These are phyloP conservation scores for Aspergillus terreus DNA, from an alignment of 2,329 filamentous ascomycete genomes.

Conservation along the genomic window DNA sequence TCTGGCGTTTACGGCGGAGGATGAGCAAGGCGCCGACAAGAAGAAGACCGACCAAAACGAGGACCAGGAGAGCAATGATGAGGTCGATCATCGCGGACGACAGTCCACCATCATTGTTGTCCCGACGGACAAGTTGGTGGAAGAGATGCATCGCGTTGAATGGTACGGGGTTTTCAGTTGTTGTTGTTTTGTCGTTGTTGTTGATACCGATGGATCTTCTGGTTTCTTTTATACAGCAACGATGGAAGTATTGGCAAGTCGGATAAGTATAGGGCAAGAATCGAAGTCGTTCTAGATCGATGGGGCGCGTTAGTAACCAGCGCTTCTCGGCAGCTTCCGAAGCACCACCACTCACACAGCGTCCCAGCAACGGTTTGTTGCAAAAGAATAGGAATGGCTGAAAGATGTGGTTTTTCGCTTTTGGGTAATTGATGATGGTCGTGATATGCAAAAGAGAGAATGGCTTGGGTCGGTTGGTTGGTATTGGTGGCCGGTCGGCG, in stretches of 20 bases:
- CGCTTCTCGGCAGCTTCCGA: not conserved
- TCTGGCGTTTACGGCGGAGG: slow-evolving; percentile 65
- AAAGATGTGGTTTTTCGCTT: not conserved
- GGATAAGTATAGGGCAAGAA: slow-evolving; percentile 9
- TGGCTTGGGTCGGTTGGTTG: slow-evolving; percentile 10
- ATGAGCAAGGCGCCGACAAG: slow-evolving; percentile 66
- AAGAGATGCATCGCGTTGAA: slow-evolving; percentile 33
- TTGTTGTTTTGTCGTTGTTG: not conserved
- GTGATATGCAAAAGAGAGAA: slow-evolving; percentile 15
- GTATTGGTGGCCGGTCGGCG: slow-evolving; percentile 15
- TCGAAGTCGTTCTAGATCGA: slow-evolving; percentile 8
- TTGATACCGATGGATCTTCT: too few species aligned
- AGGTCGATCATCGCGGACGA: slow-evolving; percentile 67
- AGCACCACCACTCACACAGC: slow-evolving; percentile 8
- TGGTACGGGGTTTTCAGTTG: slow-evolving; percentile 6
- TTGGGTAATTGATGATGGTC: not conserved
- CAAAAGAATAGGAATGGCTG: slow-evolving; percentile 1
- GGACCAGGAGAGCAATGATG: slow-evolving; percentile 72
- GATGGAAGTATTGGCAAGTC: slow-evolving; percentile 3
- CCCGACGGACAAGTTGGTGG: slow-evolving; percentile 47
- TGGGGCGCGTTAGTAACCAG: not conserved
- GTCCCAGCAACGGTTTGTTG: slow-evolving; percentile 5
- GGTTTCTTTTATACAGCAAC: slow-evolving; percentile 4
- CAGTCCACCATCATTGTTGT: slow-evolving; percentile 46
- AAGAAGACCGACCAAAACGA: slow-evolving; percentile 69